These are phyloP conservation scores for Alternaria alternata DNA, from an alignment of 2,329 filamentous ascomycete genomes.

Conservation along the genomic window DNA sequence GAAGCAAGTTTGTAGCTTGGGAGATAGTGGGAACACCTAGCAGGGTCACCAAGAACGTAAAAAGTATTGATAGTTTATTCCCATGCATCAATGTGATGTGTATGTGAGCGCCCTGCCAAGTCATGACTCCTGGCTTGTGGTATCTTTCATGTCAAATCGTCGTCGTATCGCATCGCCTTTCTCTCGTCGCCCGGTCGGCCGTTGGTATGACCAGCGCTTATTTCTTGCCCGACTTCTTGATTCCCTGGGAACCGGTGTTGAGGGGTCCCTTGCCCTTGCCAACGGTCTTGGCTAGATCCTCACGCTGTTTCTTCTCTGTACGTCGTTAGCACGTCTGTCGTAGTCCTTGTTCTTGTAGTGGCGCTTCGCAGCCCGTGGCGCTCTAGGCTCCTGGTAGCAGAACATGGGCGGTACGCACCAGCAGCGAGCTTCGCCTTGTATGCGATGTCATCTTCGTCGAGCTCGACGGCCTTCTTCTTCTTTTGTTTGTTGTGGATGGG, in stretches of 20 bases:
- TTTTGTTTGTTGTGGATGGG: constrained; percentile 76
- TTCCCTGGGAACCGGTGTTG: constrained; percentile 83
- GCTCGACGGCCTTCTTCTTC: constrained; percentile 78
- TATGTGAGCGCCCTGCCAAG: constrained; percentile 29
- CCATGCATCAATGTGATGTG: constrained; percentile 31
- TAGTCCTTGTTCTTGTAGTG: neutral
- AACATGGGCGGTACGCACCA: constrained; percentile 64
- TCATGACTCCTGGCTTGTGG: constrained; percentile 36
- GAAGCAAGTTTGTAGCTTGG: neutral
- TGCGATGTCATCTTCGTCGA: constrained; percentile 87
- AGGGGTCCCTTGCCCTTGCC: constrained; percentile 83
- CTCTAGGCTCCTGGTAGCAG: neutral
- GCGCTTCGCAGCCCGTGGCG: neutral
- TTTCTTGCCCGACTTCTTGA: constrained; percentile 99
- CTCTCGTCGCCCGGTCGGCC: neutral
- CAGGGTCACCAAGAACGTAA: neutral
- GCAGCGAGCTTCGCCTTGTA: constrained; percentile 84
- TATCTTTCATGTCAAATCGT: constrained; percentile 37
- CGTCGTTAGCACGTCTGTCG: constrained; percentile 6
- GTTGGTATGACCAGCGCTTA: constrained; percentile 50
- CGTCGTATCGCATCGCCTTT: constrained; percentile 13
- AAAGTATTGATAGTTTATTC: constrained; percentile 10
- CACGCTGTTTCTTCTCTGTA: constrained; percentile 65
- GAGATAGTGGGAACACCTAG: neutral
- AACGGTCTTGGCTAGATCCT: constrained; percentile 77